Evolutionary conservation across 202 grass and related monocot genomes (phyloP), one percentile per base, ranked within the genome.

Genomic region (Setaria viridis): DNA sequence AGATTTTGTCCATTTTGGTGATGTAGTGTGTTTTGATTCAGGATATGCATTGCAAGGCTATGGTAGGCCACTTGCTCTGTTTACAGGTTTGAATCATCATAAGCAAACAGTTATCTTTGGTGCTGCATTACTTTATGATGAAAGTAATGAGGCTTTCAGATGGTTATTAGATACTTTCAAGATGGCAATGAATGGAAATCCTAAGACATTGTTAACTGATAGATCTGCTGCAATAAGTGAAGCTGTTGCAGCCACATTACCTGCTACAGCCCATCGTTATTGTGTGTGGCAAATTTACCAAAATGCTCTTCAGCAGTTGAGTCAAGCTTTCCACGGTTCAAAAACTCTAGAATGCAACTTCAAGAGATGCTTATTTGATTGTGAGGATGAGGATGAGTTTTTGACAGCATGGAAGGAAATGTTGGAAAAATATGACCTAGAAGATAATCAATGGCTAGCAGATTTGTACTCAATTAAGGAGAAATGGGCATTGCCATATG

Each of bases 211-310:
- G 72, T 88, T 97, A 89, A 93, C 90, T 56, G 82, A 91, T 67
- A 79, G 95, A 87, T 89, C 59, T 88, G 67, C 45, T 72, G 71
- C n/a, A 15, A 88, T 91, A 62, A 87, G 80, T 72, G 95, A 95
- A 69, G 92, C 87, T 74, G 79, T 91, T 80, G 67, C 67, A 69
- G 77, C 80, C 64, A 80, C 60, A 75, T 93, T 87, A 85, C 86
- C 90, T 62, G 75, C 63, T 32, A 91, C 89, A 3, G 37, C 74
- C 60, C 92, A 93, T 88, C 89, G 92, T 83, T 94, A 89, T 51
- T 97, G 95, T 89, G 90, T 94, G 17, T 95, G 95, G 95, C 91
- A 97, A 85, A 91, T 97, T 93, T 95, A 95, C 79, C 95, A 85
- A 88, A 90, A 80, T 88, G 80, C 95, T 79, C 87, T 91, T 85